Evolutionary conservation across 2,329 filamentous ascomycete genomes (phyloP).

Genomic region (Parasarocladium wereldwijsianum): DNA sequence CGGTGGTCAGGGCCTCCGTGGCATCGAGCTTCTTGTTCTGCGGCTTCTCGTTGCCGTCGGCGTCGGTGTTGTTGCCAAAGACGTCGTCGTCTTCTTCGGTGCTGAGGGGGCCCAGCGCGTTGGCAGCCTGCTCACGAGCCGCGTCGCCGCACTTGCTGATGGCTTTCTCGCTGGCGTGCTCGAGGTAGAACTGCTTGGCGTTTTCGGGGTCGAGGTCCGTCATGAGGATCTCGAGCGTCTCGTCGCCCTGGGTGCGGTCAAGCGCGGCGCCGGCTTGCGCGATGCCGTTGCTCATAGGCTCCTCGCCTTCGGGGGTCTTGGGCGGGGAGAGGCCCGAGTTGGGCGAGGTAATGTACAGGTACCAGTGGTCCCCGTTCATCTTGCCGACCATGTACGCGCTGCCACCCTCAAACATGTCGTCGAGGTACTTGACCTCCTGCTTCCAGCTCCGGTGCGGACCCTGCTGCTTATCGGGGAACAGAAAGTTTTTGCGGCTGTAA

Average conservation of each 20-base stretch:
- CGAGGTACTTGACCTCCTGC: slow-evolving; percentile 83
- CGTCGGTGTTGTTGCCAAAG: slow-evolving; percentile 57
- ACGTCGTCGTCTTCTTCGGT: slow-evolving; percentile 54
- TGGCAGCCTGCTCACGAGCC: slow-evolving; percentile 44
- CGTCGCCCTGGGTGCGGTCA: slow-evolving; percentile 44
- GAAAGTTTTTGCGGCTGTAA: slow-evolving; percentile 97
- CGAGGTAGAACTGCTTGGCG: slow-evolving; percentile 56
- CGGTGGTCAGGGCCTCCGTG: slow-evolving; percentile 68
- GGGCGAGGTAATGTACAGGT: slow-evolving; percentile 88
- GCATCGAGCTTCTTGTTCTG: slow-evolving; percentile 32
- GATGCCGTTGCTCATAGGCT: slow-evolving; percentile 12
- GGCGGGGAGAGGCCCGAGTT: slow-evolving; percentile 69
- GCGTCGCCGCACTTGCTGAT: slow-evolving; percentile 61
- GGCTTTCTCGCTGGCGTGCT: slow-evolving; percentile 75
- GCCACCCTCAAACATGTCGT: slow-evolving; percentile 79
- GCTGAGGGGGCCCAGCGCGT: slow-evolving; percentile 44
- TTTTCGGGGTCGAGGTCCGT: slow-evolving; percentile 55
- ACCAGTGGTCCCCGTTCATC: slow-evolving; percentile 99
- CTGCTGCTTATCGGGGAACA: slow-evolving; percentile 87
- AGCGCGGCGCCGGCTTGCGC: slow-evolving; percentile 15
- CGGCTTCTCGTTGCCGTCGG: slow-evolving; percentile 12
- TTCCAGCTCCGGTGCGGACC: slow-evolving; percentile 96
- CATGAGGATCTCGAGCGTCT: slow-evolving; percentile 64
- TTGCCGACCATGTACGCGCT: slow-evolving; percentile 99
- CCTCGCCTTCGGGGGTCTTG: slow-evolving; percentile 45